These are phyloP conservation scores for Nakazawaea populi DNA, from an alignment of 805 yeast genomes.

Conservation along the genomic window DNA sequence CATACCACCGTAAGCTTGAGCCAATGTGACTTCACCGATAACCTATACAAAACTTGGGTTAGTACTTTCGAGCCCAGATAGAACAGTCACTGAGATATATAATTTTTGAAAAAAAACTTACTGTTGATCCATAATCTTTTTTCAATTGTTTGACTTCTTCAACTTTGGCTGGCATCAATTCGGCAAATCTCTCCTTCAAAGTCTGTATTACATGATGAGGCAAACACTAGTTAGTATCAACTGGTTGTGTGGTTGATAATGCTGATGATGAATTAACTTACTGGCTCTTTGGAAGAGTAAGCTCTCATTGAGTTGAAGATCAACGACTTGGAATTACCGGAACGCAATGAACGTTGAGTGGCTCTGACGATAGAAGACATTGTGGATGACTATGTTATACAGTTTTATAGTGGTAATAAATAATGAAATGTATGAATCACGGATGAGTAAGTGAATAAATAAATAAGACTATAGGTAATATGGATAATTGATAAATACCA, in stretches of 20 bases:
- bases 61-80: background rate
- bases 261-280: slow-evolving; percentile 8
- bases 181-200: slow-evolving; percentile 91
- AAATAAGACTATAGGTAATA: too few relatives aligned
- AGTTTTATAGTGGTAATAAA: background rate
- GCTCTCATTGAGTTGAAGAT: slow-evolving; percentile 21
- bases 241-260: too few relatives aligned
- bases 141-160: slow-evolving; percentile 89
- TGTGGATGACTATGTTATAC: background rate
- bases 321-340: slow-evolving; percentile 5
- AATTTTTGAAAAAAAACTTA: slow-evolving; percentile 27
- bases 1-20: slow-evolving; percentile 90
- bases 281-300: slow-evolving; percentile 33
- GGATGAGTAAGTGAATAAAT: background rate
- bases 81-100: too few relatives aligned
- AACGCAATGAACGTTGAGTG: slow-evolving; percentile 13
- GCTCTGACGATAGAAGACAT: slow-evolving; percentile 15
- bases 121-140: slow-evolving; percentile 83
- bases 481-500: too few relatives aligned
- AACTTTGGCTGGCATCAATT: slow-evolving; percentile 83
- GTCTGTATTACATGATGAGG: slow-evolving; percentile 33
- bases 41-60: slow-evolving; percentile 19
- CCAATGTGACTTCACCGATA: slow-evolving; percentile 69
- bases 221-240: too few relatives aligned
- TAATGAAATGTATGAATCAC: background rate